phyloP scores from a whole-genome alignment of 768 basidiomycete species.

The Tephrocybe sp. region DNA sequence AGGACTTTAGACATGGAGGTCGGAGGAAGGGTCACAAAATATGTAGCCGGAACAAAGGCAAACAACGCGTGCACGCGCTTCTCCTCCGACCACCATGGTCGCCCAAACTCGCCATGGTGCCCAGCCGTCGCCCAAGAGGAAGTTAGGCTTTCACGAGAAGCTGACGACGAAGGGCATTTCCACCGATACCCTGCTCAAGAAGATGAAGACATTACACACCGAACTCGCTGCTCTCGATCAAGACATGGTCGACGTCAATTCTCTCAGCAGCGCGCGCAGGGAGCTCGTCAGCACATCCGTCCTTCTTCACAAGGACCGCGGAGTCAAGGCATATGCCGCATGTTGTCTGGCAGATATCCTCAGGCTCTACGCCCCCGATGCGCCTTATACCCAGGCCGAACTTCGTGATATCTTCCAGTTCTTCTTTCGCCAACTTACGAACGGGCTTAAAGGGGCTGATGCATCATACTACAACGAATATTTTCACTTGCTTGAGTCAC shows the following conservation, averaged over 20 bases:
- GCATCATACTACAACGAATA: constrained; percentile 90
- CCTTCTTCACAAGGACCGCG: constrained; percentile 92
- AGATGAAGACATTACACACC: constrained; percentile 74
- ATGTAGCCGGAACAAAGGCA: constrained; percentile 29
- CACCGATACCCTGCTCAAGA: constrained; percentile 84
- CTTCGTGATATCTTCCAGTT: constrained; percentile 97
- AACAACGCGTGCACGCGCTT: constrained; percentile 42
- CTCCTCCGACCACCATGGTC: constrained; percentile 50
- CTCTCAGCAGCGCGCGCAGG: constrained; percentile 67
- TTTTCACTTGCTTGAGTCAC: constrained; percentile 90
- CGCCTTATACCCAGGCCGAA: constrained; percentile 88
- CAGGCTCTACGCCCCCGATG: constrained; percentile 93
- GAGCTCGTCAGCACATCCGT: constrained; percentile 81
- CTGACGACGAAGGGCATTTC: constrained; percentile 73
- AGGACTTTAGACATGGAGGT: constrained; percentile 37
- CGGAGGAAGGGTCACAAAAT: constrained; percentile 6
- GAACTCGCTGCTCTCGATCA: constrained; percentile 87
- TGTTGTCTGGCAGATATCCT: constrained; percentile 96
- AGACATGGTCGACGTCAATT: constrained; percentile 74
- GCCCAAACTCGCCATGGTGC: constrained; percentile 68
- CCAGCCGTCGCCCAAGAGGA: constrained; percentile 52
- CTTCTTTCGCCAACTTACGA: constrained; percentile 84
- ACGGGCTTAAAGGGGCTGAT: constrained; percentile 73
- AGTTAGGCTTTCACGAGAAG: constrained; percentile 80
- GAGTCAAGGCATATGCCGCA: constrained; percentile 92